Evolutionary conservation across 176 grass and related monocot genomes (phyloP), one percentile per base, ranked within the genome.

Genomic region (Avena eriantha): DNA sequence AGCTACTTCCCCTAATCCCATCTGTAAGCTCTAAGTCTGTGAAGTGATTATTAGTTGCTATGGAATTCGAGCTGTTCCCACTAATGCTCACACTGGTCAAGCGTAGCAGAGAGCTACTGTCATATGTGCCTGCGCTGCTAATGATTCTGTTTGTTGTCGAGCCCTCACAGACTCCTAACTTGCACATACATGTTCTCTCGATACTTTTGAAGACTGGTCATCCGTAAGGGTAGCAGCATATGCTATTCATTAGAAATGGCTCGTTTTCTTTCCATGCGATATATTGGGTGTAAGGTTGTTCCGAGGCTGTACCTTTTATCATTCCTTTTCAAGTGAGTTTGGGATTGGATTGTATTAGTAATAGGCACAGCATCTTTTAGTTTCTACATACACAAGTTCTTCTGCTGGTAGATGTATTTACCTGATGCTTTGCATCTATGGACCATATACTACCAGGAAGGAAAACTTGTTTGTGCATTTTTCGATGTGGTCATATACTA

Each of bases 381-480:
- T 23, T 81, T 81, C 60, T 49, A 34, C 10, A 29, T 49, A 34
- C 10, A 29, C 0, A 80, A 49, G 16, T 34, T 43, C 21, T 15
- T 48, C 49, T 74, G 43, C 71, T 67, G 11, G 10, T 81, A 67
- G 57, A 13, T 67, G n/a, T 81, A 34, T 47, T 10, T 81, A 21
- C 49, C 35, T 36, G 35, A 36, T 36, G 35, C 35, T 4, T 4
- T 36, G 35, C 35, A 36, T 36, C 4, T 36, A 4, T 36, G 35
- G 43, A 35, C 35, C 35, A 36, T 36, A 36, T 36, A 36, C 35
- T 36, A 29, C n/a, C n/a, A 34, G 34, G 34, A 34, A 34, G n/a
- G n/a, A n/a, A 3, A 34, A 34, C 34, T 34, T 34, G 34, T 34
- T 3, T 34, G 34, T 34, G 34, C 34, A 3, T 34, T 34, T 34